Evolutionary conservation across 148 eudicot genomes (phyloP).

Genomic region (Drosera capensis): DNA sequence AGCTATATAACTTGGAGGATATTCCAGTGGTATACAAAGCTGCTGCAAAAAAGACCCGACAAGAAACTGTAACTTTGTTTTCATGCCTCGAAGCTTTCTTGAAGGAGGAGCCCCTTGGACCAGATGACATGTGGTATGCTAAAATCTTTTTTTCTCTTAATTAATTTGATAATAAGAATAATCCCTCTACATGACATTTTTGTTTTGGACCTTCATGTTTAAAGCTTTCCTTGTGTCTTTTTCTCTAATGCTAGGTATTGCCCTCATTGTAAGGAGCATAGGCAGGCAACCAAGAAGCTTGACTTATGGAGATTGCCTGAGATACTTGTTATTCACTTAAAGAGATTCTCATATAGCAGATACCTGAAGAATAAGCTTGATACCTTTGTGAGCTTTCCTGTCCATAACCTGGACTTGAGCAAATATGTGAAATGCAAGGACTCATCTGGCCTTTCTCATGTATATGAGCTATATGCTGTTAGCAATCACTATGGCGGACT

Average conservation of each 20-base stretch:
- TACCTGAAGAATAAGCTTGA: slow-evolving; percentile 58
- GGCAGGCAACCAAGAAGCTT: slow-evolving; percentile 71
- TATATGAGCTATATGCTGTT: slow-evolving; percentile 59
- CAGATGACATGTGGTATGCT: slow-evolving; percentile 76
- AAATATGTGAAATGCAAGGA: slow-evolving; percentile 25
- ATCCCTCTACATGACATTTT: no score
- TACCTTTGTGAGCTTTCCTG: slow-evolving; percentile 76
- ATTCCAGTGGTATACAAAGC: slow-evolving; percentile 54
- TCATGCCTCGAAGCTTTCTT: slow-evolving; percentile 72
- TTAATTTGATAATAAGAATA: no score
- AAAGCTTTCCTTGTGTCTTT: slow-evolving; percentile 4
- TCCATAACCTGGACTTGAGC: slow-evolving; percentile 51
- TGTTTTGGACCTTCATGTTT: no score
- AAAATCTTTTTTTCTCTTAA: no score
- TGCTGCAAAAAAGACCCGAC: slow-evolving; percentile 16
- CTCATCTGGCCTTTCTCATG: slow-evolving; percentile 17
- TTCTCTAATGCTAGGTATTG: slow-evolving; percentile 41
- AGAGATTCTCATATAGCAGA: slow-evolving; percentile 66
- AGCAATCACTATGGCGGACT: slow-evolving; percentile 73
- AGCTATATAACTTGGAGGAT: slow-evolving; percentile 61
- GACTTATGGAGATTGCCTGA: slow-evolving; percentile 94
- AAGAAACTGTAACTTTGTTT: slow-evolving; percentile 48
- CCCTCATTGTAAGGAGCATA: slow-evolving; percentile 59
- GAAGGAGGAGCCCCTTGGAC: slow-evolving; percentile 93
- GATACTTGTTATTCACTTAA: slow-evolving; percentile 66